Evolutionary conservation across 305 asterid genomes (phyloP).

Genomic region (Ilex paraguariensis): DNA sequence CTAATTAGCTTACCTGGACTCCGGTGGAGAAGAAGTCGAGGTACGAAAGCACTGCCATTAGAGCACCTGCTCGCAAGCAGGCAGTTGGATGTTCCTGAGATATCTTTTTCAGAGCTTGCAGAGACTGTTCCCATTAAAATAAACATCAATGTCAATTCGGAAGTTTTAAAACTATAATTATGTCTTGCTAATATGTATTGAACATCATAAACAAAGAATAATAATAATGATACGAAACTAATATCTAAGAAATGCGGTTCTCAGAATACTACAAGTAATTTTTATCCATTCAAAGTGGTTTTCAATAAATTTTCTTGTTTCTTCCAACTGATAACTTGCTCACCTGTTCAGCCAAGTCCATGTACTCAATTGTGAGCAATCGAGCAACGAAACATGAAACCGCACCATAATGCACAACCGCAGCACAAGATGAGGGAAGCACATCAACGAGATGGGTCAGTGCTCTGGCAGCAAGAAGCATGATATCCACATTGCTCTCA

Average conservation of each 20-base stretch:
- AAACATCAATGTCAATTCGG: constrained; percentile 8
- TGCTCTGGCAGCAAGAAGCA: constrained; percentile 97
- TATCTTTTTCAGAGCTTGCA: constrained; percentile 98
- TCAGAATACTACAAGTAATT: too few species aligned
- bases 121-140: constrained; percentile 53
- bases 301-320: too few species aligned
- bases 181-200: not conserved
- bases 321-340: not conserved
- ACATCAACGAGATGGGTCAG: constrained; percentile 96
- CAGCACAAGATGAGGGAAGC: constrained; percentile 91
- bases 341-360: constrained; percentile 99
- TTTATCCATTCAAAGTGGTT: too few species aligned
- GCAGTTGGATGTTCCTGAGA: constrained; percentile 99
- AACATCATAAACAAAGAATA: too few species aligned
- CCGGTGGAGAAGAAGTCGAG: constrained; percentile 99
- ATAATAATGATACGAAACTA: too few species aligned
- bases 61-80: constrained; percentile 97
- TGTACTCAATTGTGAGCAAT: constrained; percentile 87
- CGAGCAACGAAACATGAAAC: constrained; percentile 94
- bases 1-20: constrained; percentile 58
- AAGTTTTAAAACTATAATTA: constrained; percentile 3
- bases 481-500: constrained; percentile 88
- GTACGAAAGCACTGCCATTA: constrained; percentile 98
- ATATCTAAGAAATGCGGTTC: too few species aligned
- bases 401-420: constrained; percentile 98